Base-by-base conservation (phyloP, 192 early-diverging fungal genomes). In the Phycomyces nitens region DNA sequence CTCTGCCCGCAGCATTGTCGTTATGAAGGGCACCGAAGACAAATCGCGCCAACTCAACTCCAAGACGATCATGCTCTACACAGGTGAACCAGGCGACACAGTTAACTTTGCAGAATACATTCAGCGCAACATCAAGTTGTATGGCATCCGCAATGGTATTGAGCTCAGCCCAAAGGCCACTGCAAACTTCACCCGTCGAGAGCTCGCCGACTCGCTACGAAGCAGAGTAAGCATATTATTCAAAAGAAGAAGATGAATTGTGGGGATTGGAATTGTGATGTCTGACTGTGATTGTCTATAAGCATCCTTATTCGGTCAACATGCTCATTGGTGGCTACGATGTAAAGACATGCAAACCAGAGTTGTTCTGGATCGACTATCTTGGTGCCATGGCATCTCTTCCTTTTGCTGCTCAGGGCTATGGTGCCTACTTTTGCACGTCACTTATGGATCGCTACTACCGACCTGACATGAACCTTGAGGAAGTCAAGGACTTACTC, bases 21-120 rank as follows among this genome's bases (percentile, higher is more conserved):
- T 93, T 60, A 89, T 96, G 88, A 99, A 99, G 78, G 76, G 84
- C 62, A 88, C 86, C 38, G 89, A 94, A 74, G 93, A 99, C 86
- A 97, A 97, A 83, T 88, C 91, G 26, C 85, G 90, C 54, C 80
- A 82, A 18, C 82, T 99, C 53, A 93, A 88, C 76, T 76, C 86
- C 57, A 85, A 94, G 65, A 90, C 87, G 5, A 62, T 95, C 11
- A 83, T 99, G 86, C 66, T 94, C 39, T 95, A 88, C 64, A 78
- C 88, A 29, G 96, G 96, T 60, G 95, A 94, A 77, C 80, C 91
- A 5, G 94, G 94, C 53, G 96, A 99, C 70, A 91, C 92, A 6
- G 88, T 89, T 23, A 88, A 94, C 64, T 99, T 97, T 82, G 87
- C 93, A 29, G 96, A 99, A 79, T 99, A 92, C 76, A 90, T 99